phyloP scores from a whole-genome alignment of 768 basidiomycete species.

The Amanita rimosa region DNA sequence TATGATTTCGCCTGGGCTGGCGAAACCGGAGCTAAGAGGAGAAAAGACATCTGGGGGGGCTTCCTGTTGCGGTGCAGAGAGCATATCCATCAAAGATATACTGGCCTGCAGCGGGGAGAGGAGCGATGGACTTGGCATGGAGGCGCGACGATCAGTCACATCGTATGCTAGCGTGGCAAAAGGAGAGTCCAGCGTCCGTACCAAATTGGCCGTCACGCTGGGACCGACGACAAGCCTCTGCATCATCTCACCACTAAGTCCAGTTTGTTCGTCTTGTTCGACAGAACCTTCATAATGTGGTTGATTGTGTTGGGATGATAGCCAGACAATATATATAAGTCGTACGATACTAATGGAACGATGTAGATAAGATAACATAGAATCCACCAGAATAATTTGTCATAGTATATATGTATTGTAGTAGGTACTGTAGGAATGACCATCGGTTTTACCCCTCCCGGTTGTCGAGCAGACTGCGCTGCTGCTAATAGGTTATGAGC shows the following conservation, averaged over 20 bases:
- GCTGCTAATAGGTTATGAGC: too few relatives aligned
- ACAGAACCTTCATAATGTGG: background rate
- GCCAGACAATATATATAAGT: too few relatives aligned
- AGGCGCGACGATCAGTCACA: constrained; percentile 4
- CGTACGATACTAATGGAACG: too few relatives aligned
- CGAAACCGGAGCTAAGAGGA: background rate
- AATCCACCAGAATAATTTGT: too few relatives aligned
- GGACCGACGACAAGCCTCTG: constrained; percentile 1
- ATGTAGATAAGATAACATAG: too few relatives aligned
- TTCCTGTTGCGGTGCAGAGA: background rate
- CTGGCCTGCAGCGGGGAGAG: background rate
- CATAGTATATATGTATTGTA: too few relatives aligned
- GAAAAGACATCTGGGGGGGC: background rate
- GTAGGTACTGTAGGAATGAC: too few relatives aligned
- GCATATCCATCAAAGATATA: background rate
- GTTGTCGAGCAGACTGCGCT: too few relatives aligned
- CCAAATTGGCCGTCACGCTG: constrained; percentile 2
- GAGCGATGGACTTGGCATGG: background rate
- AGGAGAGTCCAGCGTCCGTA: constrained; percentile 9
- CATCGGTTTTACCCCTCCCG: too few relatives aligned
- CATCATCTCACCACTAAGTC: constrained; percentile 9
- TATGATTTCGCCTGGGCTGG: constrained; percentile 22
- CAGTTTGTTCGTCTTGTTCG: constrained; percentile 4
- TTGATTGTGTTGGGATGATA: too few relatives aligned
- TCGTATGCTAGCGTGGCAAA: constrained; percentile 13